Percentiles rank a stretch among this genome's conserved stretches.
phyloP scores from a whole-genome alignment of 2,329 filamentous ascomycete species.

The Pseudogymnoascus sp. region DNA sequence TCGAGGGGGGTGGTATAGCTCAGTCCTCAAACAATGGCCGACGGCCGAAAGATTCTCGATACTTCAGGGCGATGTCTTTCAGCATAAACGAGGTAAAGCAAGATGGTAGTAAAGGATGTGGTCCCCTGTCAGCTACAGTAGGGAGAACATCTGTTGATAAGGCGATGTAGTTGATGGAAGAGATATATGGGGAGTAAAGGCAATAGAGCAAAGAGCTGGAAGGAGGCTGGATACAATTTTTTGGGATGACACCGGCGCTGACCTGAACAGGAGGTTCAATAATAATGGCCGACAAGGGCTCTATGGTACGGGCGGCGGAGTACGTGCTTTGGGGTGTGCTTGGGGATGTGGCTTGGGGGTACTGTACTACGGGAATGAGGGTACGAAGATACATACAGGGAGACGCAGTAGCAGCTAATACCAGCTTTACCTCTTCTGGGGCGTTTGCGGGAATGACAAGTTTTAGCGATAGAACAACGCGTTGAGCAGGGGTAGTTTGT shows the following conservation, averaged over 20 bases:
- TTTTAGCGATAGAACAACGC: slow-evolving; percentile 1
- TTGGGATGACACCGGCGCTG: background rate
- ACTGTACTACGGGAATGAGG: background rate
- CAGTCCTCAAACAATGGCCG: slow-evolving; percentile 1
- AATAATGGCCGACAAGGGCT: slow-evolving; percentile 1
- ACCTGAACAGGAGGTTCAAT: slow-evolving; percentile 8
- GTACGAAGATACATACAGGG: background rate
- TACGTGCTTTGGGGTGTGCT: background rate
- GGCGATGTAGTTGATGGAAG: background rate
- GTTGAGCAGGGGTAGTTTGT: background rate
- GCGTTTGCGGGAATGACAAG: slow-evolving; percentile 2
- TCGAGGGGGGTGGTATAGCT: slow-evolving; percentile 14
- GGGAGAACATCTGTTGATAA: slow-evolving; percentile 8
- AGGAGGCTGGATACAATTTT: slow-evolving; percentile 1
- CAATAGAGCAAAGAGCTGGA: background rate
- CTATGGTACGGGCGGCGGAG: background rate
- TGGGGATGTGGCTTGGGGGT: background rate
- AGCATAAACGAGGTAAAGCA: background rate
- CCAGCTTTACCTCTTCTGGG: background rate
- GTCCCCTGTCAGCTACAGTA: slow-evolving; percentile 2
- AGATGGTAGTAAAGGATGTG: background rate
- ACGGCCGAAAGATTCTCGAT: background rate
- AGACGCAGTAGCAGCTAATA: background rate
- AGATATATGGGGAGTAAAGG: background rate
- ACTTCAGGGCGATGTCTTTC: background rate